Base-by-base conservation (phyloP, 2,329 filamentous ascomycete genomes). In the Pleoardoris graminearum region DNA sequence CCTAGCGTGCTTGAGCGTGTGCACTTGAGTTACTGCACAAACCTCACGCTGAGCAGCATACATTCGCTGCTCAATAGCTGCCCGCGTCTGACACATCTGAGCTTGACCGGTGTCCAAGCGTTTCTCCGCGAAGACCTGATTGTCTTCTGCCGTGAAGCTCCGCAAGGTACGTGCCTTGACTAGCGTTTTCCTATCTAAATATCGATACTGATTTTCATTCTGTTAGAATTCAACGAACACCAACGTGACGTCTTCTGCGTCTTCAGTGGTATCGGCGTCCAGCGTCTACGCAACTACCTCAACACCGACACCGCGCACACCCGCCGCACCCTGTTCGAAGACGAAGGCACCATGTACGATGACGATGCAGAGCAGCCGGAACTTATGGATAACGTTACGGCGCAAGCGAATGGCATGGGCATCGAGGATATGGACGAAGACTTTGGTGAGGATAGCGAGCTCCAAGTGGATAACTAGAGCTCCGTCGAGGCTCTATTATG, bases 181-280 rank as follows among this genome's bases (percentile, higher is more conserved):
- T 19, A 7, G 39, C 21, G 7, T 30, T 12, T 3, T 19, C 33
- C 7, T 12, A 32, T 29, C 48, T 6, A 16, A 3, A 27, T 7
- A 23, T 4, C 14, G 11, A 23, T 19, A n/a, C 50, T 50, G 22
- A 53, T 29, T 12, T 51, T 50, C 14, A 32, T 27, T 7, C 7
- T 11, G n/a, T 25, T 50, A 86, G 94, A 97, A 74, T 99, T 99
- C 71, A 97, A 92, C 16, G 89, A 93, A 41, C 91, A 97, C 68
- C 94, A 99, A 72, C 86, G 94, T 57, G 88, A 93, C 47, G 91
- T 97, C 7, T 99, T 99, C 71, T 99, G 94, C 68, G 94, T 99
- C 48, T 99, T 99, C 73, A 97, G 92, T 1, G 93, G 94, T 5
- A 82, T 84, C 22, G 92, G 92, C 50, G 93, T 99, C 1, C 79